Evolutionary conservation across 2,329 filamentous ascomycete genomes (phyloP).

Genomic region (Clarireedia hainanense): DNA sequence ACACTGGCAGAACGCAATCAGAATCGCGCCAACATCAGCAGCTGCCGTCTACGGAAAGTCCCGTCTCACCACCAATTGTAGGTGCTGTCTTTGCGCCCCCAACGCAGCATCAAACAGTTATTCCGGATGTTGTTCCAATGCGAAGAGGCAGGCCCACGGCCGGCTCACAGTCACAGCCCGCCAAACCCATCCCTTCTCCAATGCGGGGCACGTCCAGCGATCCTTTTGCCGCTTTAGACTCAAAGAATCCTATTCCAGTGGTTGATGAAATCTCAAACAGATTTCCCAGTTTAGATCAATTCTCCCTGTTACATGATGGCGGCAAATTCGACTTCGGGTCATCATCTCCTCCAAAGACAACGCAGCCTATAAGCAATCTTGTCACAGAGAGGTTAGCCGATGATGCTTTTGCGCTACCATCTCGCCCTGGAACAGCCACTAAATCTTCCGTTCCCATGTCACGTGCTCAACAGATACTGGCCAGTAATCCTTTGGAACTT

Average conservation of each 20-base stretch:
- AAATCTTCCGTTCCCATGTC: constrained; percentile 39
- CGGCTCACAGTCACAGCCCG: constrained; percentile 37
- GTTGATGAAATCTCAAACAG: constrained; percentile 75
- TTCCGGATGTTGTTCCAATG: constrained; percentile 93
- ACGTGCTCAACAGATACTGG: constrained; percentile 56
- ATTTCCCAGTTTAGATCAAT: constrained; percentile 90
- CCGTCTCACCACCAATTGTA: constrained; percentile 50
- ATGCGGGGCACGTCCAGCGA: constrained; percentile 64
- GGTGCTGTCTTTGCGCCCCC: constrained; percentile 78
- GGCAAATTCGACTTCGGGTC: constrained; percentile 77
- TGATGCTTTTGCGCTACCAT: constrained; percentile 59
- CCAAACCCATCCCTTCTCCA: constrained; percentile 59
- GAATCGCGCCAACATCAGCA: constrained; percentile 54
- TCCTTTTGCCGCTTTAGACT: constrained; percentile 85
- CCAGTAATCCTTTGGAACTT: constrained; percentile 50
- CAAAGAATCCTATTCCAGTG: constrained; percentile 45
- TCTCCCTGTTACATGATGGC: constrained; percentile 80
- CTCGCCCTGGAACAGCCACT: constrained; percentile 12
- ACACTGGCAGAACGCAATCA: constrained; percentile 54
- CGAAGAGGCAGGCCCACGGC: constrained; percentile 69
- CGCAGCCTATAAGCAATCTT: constrained; percentile 51
- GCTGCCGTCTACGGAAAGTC: constrained; percentile 47
- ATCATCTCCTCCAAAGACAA: constrained; percentile 38
- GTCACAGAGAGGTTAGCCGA: constrained; percentile 74
- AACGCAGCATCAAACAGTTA: constrained; percentile 57